Conservation (phyloP, 1,284 basidiomycete genomes). For the Amylostereum areolatum region DNA sequence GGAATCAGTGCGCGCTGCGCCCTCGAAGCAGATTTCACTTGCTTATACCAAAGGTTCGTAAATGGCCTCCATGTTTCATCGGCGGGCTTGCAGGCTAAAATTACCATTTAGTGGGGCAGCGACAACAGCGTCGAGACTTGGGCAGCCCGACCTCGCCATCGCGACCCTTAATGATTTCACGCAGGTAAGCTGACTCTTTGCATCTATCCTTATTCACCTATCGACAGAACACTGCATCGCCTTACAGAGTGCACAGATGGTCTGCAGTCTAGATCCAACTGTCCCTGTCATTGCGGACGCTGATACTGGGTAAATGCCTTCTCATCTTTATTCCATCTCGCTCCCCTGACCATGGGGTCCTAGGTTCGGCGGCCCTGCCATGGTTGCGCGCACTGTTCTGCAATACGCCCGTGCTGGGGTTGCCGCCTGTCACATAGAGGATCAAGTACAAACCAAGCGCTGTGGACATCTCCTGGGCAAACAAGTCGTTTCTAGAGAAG, state of each 20-base stretch:
- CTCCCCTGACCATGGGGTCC: neutral
- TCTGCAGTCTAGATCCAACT: slow-evolving; percentile 57
- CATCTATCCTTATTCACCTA: slow-evolving; percentile 1
- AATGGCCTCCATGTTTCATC: neutral
- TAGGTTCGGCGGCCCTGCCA: slow-evolving; percentile 72
- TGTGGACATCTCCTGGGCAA: slow-evolving; percentile 81
- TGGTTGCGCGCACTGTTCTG: slow-evolving; percentile 71
- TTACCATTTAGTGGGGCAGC: slow-evolving; percentile 51
- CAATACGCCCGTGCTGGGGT: slow-evolving; percentile 70
- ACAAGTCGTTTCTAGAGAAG: slow-evolving; percentile 72
- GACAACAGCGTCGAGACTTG: slow-evolving; percentile 71
- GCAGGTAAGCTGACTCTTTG: slow-evolving; percentile 30
- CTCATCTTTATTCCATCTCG: neutral
- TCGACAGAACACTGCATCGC: neutral
- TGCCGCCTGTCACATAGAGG: slow-evolving; percentile 76
- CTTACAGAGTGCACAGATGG: slow-evolving; percentile 48
- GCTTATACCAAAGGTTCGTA: slow-evolving; percentile 59
- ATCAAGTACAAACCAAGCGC: slow-evolving; percentile 79
- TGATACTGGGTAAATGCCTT: slow-evolving; percentile 55
- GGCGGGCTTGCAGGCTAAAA: neutral
- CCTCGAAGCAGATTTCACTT: slow-evolving; percentile 70
- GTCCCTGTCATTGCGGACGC: slow-evolving; percentile 77
- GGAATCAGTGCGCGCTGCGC: slow-evolving; percentile 78
- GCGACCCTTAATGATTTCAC: slow-evolving; percentile 79
- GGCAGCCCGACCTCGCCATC: slow-evolving; percentile 75